Percentiles rank a stretch among this genome's conserved stretches.
phyloP scores from a whole-genome alignment of 345 rosid species.

The Eucalyptus curtisii region DNA sequence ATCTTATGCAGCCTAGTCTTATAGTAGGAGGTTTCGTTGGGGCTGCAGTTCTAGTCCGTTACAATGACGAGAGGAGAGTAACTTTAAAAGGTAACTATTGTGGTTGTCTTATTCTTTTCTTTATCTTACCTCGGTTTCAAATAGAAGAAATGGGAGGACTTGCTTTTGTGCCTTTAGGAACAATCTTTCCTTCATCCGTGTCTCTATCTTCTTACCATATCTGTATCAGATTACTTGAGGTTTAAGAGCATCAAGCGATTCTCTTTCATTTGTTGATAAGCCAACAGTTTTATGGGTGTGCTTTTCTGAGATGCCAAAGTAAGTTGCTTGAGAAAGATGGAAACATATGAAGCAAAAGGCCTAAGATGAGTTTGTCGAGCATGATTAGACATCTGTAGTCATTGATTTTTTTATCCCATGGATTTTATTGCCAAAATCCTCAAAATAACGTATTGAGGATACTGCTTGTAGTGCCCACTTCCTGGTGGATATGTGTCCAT shows the following conservation, averaged over 20 bases:
- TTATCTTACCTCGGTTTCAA: background rate
- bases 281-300: background rate
- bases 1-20: slow-evolving; percentile 45
- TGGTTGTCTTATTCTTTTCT: background rate
- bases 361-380: background rate
- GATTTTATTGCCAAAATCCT: background rate
- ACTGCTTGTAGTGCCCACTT: background rate
- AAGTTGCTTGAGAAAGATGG: background rate
- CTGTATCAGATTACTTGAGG: background rate
- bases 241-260: background rate
- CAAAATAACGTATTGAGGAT: background rate
- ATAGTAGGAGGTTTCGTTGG: slow-evolving; percentile 49
- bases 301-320: background rate
- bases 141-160: background rate
- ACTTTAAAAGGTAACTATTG: slow-evolving; percentile 37
- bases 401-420: background rate
- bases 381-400: background rate
- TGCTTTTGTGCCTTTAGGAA: background rate
- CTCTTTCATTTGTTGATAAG: background rate
- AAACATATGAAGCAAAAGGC: background rate
- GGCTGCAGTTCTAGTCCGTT: slow-evolving; percentile 38
- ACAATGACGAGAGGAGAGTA: slow-evolving; percentile 77
- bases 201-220: background rate
- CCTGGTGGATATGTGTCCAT: background rate
- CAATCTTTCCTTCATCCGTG: background rate